These are phyloP conservation scores for Pelargonium fulgidum DNA, from an alignment of 441 rosid species.

Conservation along the genomic window DNA sequence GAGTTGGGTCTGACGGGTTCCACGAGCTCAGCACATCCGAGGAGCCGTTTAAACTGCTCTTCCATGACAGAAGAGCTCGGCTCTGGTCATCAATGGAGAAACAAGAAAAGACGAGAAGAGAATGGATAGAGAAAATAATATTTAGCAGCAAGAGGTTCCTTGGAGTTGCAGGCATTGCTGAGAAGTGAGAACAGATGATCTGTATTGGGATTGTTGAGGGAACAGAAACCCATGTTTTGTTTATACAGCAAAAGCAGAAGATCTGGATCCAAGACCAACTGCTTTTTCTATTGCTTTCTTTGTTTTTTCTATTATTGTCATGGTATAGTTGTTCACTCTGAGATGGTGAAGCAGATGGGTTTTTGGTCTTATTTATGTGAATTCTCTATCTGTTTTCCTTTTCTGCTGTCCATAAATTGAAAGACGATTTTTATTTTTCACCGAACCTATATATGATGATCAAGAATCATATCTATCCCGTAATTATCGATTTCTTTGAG, in stretches of 20 bases:
- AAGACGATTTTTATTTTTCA: too few relatives aligned
- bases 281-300: slow-evolving; percentile 15
- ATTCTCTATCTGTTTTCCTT: neutral
- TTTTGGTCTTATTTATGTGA: slow-evolving; percentile 17
- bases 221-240: slow-evolving; percentile 70
- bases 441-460: neutral
- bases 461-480: neutral
- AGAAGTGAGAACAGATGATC: slow-evolving; percentile 21
- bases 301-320: slow-evolving; percentile 15
- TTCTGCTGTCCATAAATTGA: too few relatives aligned
- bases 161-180: slow-evolving; percentile 54
- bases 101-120: slow-evolving; percentile 39
- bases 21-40: slow-evolving; percentile 45
- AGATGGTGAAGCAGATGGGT: slow-evolving; percentile 27
- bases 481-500: neutral
- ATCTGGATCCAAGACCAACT: slow-evolving; percentile 64
- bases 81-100: slow-evolving; percentile 59
- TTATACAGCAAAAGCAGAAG: slow-evolving; percentile 62
- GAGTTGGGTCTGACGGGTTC: slow-evolving; percentile 41
- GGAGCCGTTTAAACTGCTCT: slow-evolving; percentile 49
- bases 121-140: slow-evolving; percentile 32
- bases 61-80: slow-evolving; percentile 74
- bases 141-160: slow-evolving; percentile 34
- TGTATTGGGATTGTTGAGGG: slow-evolving; percentile 91
- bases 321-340: slow-evolving; percentile 15